Evolutionary conservation across 805 yeast species (phyloP).

Genomic region (Candida ulmi): DNA sequence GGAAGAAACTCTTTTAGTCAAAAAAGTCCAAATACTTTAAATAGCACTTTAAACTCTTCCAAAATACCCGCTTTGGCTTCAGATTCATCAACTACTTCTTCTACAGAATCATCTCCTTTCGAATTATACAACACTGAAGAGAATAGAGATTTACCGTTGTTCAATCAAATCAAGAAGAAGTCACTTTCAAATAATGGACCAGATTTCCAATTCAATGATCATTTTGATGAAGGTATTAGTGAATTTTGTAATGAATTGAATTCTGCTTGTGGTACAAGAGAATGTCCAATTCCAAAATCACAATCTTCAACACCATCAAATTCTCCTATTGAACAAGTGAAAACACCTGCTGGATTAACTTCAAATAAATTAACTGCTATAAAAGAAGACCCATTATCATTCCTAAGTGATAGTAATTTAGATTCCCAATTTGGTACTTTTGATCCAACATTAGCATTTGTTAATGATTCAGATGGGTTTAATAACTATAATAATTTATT

Average conservation of each 20-base stretch:
- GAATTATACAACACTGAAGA: conserved; percentile 23
- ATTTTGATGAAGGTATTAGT: conserved; percentile 64
- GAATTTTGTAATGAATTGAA: conserved; percentile 73
- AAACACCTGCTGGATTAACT: conserved; percentile 3
- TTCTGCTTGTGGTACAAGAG: conserved; percentile 78
- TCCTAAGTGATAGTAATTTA: conserved; percentile 31
- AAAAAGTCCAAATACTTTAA: background rate
- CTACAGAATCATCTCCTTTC: conserved; percentile 22
- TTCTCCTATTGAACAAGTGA: background rate
- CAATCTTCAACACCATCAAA: conserved; percentile 9
- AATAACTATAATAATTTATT: conserved; percentile 9
- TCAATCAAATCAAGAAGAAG: conserved; percentile 8
- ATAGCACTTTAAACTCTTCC: conserved; percentile 6
- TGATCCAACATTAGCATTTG: conserved; percentile 51
- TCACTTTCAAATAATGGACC: background rate
- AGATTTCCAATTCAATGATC: conserved; percentile 31
- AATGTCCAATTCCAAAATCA: conserved; percentile 56
- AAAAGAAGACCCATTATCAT: conserved; percentile 40
- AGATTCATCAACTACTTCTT: conserved; percentile 23
- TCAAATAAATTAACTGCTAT: background rate
- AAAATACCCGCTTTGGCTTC: conserved; percentile 22
- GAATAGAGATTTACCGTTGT: conserved; percentile 17
- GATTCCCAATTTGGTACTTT: conserved; percentile 28
- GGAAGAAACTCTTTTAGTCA: conserved; percentile 15
- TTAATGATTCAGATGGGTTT: conserved; percentile 2